A percentile compares a stretch with the other conserved stretches of the same genome.
Evolutionary conservation across 768 basidiomycete species (phyloP).

Genomic region (Tulasnella sp.): DNA sequence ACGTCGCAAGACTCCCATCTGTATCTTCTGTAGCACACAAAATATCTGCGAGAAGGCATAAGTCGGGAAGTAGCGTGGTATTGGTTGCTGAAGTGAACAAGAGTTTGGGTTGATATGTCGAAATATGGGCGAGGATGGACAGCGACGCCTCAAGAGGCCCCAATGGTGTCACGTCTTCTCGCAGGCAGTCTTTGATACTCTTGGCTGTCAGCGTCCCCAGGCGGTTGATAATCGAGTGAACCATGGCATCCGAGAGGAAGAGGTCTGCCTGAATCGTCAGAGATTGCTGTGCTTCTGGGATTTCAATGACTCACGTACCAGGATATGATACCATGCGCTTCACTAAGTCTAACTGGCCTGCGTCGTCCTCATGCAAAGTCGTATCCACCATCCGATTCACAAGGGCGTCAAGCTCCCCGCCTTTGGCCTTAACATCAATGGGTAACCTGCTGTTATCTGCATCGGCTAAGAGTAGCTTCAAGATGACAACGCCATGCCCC

Average conservation of each 20-base stretch:
- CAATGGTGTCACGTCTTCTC: too few relatives aligned
- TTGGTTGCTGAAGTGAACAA: too few relatives aligned
- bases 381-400: not conserved
- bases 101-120: too few relatives aligned
- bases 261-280: not conserved
- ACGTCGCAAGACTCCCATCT: not conserved
- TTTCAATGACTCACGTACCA: too few relatives aligned
- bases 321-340: too few relatives aligned
- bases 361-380: not conserved
- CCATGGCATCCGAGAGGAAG: not conserved
- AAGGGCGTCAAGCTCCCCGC: not conserved
- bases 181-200: not conserved
- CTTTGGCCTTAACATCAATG: not conserved
- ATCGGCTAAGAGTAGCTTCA: too few relatives aligned
- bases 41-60: not conserved
- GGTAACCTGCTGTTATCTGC: not conserved
- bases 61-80: not conserved
- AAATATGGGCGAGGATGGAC: too few relatives aligned
- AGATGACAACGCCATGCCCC: too few relatives aligned
- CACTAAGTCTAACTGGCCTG: too few relatives aligned
- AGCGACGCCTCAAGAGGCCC: too few relatives aligned
- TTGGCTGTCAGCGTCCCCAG: not conserved
- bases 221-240: not conserved
- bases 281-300: too few relatives aligned
- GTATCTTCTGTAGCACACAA: not conserved